A percentile compares a stretch with the other conserved stretches of the same genome.
Conservation (phyloP, 2,329 filamentous ascomycete species). For the Diaporthe velutina region DNA sequence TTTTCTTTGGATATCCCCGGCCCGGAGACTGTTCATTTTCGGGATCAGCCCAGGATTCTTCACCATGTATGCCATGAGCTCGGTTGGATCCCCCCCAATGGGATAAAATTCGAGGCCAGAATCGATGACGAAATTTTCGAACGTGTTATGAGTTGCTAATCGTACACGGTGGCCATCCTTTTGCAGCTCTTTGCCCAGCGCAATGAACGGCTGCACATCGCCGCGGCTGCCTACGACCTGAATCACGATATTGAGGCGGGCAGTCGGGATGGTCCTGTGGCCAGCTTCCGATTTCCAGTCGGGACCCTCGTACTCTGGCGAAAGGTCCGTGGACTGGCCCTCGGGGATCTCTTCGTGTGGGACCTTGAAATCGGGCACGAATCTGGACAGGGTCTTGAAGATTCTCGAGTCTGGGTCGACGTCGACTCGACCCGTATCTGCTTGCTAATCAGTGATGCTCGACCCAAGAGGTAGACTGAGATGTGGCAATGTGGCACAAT, state of each 20-base stretch:
- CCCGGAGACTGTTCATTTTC: conserved; percentile 50
- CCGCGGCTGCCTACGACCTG: conserved; percentile 66
- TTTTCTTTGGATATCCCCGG: conserved; percentile 52
- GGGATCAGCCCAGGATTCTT: conserved; percentile 56
- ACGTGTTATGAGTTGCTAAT: conserved; percentile 67
- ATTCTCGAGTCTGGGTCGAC: conserved; percentile 10
- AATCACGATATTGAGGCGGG: conserved; percentile 63
- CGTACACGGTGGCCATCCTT: conserved; percentile 67
- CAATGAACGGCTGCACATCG: conserved; percentile 71
- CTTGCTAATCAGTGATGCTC: neutral
- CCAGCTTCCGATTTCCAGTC: no score
- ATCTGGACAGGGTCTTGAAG: conserved; percentile 2
- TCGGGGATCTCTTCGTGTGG: neutral
- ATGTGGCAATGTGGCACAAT: neutral
- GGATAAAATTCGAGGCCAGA: conserved; percentile 68
- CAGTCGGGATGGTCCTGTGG: no score
- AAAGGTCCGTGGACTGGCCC: neutral
- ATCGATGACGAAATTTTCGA: conserved; percentile 64
- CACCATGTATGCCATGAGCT: conserved; percentile 59
- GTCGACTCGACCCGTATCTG: conserved; percentile 16
- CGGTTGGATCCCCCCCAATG: conserved; percentile 68
- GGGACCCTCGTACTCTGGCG: neutral
- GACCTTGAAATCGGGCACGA: neutral
- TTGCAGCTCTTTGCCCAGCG: conserved; percentile 64
- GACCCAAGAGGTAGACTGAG: neutral